phyloP scores from a whole-genome alignment of 1,284 basidiomycete species.

The Fomitopsis betulina region DNA sequence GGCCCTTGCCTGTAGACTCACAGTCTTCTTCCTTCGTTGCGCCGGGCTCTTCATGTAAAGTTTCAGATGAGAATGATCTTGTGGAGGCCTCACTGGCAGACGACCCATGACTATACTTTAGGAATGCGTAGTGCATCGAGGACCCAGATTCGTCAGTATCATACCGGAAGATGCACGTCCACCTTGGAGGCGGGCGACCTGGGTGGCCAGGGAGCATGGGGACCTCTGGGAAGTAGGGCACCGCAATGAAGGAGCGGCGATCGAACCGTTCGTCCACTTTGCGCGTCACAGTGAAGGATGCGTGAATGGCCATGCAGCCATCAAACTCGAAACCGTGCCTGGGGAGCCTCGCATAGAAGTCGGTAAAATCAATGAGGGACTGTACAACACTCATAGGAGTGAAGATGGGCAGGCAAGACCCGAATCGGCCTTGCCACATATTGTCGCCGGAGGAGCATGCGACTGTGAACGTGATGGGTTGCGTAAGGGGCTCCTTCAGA shows the following conservation, averaged over 20 bases:
- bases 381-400: not conserved
- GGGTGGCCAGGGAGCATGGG: not conserved
- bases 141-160: not conserved
- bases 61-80: too few relatives aligned
- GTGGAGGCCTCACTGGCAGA: too few relatives aligned
- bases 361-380: not conserved
- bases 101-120: not conserved
- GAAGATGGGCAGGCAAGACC: not conserved
- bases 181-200: not conserved
- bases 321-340: not conserved
- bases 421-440: not conserved
- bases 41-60: not conserved
- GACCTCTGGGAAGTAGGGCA: not conserved
- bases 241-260: not conserved
- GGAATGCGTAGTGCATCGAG: not conserved
- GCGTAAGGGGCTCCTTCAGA: not conserved
- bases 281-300: not conserved
- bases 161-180: not conserved
- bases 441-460: not conserved
- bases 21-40: too few relatives aligned
- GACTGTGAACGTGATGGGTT: constrained; percentile 8
- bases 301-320: not conserved
- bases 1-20: too few relatives aligned
- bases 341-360: not conserved
- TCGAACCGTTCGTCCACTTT: not conserved